Percentiles rank a stretch among this genome's conserved stretches.
Conservation (phyloP, 352 stramenopile species). For the Pythium brachiatum region DNA sequence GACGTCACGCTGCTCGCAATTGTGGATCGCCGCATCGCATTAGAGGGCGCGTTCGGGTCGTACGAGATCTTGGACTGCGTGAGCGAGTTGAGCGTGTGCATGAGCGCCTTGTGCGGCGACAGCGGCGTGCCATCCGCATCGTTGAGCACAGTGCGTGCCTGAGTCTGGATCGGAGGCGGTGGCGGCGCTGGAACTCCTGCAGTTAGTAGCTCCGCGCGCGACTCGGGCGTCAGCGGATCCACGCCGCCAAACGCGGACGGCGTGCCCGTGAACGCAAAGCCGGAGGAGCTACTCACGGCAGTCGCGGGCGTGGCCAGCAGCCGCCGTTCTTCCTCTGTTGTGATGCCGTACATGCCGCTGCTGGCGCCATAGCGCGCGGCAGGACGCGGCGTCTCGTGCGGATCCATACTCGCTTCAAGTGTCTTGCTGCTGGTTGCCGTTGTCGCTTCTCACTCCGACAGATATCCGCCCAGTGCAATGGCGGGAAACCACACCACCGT, state of each 20-base stretch:
- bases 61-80: conserved; percentile 20
- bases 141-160: background rate
- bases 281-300: conserved; percentile 1
- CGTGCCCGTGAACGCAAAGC: conserved; percentile 19
- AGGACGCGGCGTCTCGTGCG: conserved; percentile 22
- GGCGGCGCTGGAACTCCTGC: conserved; percentile 16
- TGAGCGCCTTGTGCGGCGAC: conserved; percentile 60
- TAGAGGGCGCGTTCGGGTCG: background rate
- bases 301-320: conserved; percentile 22
- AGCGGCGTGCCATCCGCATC: conserved; percentile 30
- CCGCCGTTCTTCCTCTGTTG: conserved; percentile 18
- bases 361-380: conserved; percentile 3
- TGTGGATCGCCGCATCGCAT: background rate
- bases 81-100: conserved; percentile 58
- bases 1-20: conserved; percentile 20
- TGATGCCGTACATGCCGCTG: conserved; percentile 22
- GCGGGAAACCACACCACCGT: too few species aligned
- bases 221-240: conserved; percentile 29
- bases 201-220: conserved; percentile 25
- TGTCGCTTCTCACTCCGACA: background rate
- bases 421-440: background rate
- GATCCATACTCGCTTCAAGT: conserved; percentile 12
- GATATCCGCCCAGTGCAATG: conserved; percentile 8
- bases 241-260: conserved; percentile 20
- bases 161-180: conserved; percentile 18